Evolutionary conservation across 331 rosid genomes (phyloP), one percentile per base, ranked within the genome.

Genomic region (Malus hybrid): DNA sequence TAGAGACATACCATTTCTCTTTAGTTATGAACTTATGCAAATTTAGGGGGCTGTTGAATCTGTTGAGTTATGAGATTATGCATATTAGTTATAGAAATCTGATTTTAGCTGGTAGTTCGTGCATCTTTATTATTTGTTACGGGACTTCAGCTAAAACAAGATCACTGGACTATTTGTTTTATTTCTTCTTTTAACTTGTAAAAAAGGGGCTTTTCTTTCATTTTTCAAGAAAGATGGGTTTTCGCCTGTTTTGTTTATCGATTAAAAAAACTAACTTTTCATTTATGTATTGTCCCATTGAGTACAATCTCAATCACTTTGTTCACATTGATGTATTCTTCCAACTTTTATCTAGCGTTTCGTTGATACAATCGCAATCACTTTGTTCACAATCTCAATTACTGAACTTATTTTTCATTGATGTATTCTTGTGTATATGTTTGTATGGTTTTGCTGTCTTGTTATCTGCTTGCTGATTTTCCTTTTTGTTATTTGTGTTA

Each of bases 401-500:
- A 2, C 50, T 29, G 4, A 46, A 63, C 70, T 12, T 63, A 39
- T 39, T 3, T 36, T 36, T 36, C 11, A 7, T 36, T 39, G 4
- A 39, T 3, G 1, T 63, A 24, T 62, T 63, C 50, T 44, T 22
- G 33, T 74, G 24, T 63, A 5, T 29, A 63, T 63, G 33, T 42
- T 74, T 74, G 10, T 7, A 29, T 20, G 60, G 18, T 50, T 70
- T 22, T 61, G 11, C 57, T 24, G 22, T 75, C 28, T 20, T 74
- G 18, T 44, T 67, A 29, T 73, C 6, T 4, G 36, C 11, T 46
- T 16, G 69, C 90, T 83, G 67, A 86, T 84, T 74, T 82, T 36
- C 59, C 75, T 70, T 82, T 70, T 11, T 85, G 68, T 79, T 77
- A 13, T 73, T 36, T 71, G 52, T 80, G 16, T 48, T 80, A 92